phyloP scores from a whole-genome alignment of 305 asterid genomes.

The Fraxinus sp. region DNA sequence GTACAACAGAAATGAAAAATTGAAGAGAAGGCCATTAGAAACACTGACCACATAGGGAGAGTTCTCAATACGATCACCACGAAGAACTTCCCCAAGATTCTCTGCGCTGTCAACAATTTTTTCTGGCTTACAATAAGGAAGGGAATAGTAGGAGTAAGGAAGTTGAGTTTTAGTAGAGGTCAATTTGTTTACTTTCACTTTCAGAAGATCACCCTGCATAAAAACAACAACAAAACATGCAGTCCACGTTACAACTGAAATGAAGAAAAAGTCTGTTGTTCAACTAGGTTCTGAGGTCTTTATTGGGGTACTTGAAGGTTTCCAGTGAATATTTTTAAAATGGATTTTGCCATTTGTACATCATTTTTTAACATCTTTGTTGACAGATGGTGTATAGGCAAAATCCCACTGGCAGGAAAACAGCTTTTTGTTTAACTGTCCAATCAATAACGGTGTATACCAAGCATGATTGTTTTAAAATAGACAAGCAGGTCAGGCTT shows the following conservation, averaged over 20 bases:
- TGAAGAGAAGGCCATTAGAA: not conserved
- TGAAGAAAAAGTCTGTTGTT: not conserved
- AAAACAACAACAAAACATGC: not conserved
- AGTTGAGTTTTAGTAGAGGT: conserved; percentile 8
- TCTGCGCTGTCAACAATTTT: conserved; percentile 6
- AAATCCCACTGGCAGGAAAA: not conserved
- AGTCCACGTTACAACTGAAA: not conserved
- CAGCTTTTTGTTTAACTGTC: not conserved
- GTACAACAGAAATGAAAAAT: not conserved
- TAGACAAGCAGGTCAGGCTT: not conserved
- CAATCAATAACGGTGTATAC: not conserved
- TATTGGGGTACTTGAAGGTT: not conserved
- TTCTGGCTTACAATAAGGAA: conserved; percentile 9
- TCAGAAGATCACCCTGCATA: conserved; percentile 3
- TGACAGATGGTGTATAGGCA: not conserved
- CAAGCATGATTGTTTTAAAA: not conserved
- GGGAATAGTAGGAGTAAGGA: conserved; percentile 13
- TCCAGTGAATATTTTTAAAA: not conserved
- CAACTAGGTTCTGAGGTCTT: not conserved
- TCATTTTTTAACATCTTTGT: not conserved
- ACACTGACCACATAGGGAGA: conserved; percentile 12
- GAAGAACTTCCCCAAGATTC: conserved; percentile 12
- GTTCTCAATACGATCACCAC: conserved; percentile 6
- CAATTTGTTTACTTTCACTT: conserved; percentile 11
- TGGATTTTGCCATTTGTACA: not conserved